Conservation (phyloP, 2,329 filamentous ascomycete species). For the Tolypocladium cylindrosporum region DNA sequence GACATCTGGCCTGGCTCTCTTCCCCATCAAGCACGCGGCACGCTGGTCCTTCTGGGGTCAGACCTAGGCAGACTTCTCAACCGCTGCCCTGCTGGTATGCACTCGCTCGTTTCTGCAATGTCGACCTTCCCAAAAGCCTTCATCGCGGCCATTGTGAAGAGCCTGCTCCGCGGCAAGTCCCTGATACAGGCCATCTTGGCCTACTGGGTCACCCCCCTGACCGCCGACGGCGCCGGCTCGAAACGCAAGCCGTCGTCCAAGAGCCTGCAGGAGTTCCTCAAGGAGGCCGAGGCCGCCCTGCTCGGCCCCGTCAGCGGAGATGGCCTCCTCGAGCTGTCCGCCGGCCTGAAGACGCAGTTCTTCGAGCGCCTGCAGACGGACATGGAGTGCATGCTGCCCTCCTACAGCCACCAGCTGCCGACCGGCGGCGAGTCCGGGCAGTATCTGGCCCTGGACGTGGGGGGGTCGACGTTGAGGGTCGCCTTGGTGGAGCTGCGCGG, state of each 20-base stretch:
- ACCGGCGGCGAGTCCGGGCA: slow-evolving; percentile 48
- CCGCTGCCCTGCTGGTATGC: slow-evolving; percentile 25
- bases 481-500: slow-evolving; percentile 52
- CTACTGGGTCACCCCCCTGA: slow-evolving; percentile 38
- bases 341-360: slow-evolving; percentile 44
- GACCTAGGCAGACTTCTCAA: neutral
- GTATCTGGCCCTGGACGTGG: slow-evolving; percentile 57
- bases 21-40: neutral
- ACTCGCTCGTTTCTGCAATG: slow-evolving; percentile 47
- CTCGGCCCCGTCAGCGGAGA: slow-evolving; percentile 35
- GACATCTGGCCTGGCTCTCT: neutral
- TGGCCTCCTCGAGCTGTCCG: slow-evolving; percentile 35
- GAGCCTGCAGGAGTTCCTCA: slow-evolving; percentile 41
- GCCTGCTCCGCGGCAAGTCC: slow-evolving; percentile 48
- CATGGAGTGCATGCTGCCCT: slow-evolving; percentile 53
- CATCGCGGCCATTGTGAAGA: slow-evolving; percentile 44
- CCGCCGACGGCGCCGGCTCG: slow-evolving; percentile 17
- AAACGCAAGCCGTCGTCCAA: slow-evolving; percentile 12
- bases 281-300: slow-evolving; percentile 43
- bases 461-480: slow-evolving; percentile 57
- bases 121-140: slow-evolving; percentile 44
- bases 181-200: slow-evolving; percentile 46
- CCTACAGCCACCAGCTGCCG: slow-evolving; percentile 55
- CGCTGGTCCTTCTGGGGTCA: neutral
- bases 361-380: slow-evolving; percentile 40